Evolutionary conservation across 1,284 basidiomycete genomes (phyloP).

Genomic region (Takashimella tepidaria): DNA sequence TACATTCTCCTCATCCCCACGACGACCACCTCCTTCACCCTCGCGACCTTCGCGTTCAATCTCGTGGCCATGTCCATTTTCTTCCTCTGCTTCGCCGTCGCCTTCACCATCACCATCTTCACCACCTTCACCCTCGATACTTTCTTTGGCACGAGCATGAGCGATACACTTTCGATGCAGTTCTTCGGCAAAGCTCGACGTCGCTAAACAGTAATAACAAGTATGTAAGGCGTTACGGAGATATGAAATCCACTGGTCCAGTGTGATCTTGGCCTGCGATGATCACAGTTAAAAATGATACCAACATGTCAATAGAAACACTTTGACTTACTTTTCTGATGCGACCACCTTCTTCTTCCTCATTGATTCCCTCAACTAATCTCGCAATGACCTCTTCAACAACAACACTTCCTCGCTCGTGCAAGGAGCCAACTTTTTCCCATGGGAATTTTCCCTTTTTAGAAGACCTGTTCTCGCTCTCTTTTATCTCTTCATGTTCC

Average conservation of each 20-base stretch:
- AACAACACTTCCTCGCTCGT: constrained; percentile 37
- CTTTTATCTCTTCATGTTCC: constrained; percentile 6
- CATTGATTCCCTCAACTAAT: constrained; percentile 26
- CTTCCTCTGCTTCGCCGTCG: constrained; percentile 49
- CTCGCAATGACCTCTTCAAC: constrained; percentile 37
- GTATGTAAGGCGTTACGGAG: constrained; percentile 41
- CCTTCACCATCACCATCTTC: constrained; percentile 10
- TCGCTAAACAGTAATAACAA: constrained; percentile 88
- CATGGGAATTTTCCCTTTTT: constrained; percentile 3
- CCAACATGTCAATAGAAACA: no score
- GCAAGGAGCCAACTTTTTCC: constrained; percentile 3
- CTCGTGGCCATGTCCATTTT: constrained; percentile 55
- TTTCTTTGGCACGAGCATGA: constrained; percentile 61
- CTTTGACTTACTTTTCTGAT: constrained; percentile 26
- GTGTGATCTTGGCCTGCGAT: constrained; percentile 39
- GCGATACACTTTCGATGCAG: constrained; percentile 86
- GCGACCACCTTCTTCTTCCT: constrained; percentile 27
- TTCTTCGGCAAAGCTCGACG: constrained; percentile 87
- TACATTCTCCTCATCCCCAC: constrained; percentile 51
- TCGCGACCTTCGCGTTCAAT: constrained; percentile 10
- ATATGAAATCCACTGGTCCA: constrained; percentile 38
- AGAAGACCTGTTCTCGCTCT: constrained; percentile 12
- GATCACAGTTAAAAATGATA: no score
- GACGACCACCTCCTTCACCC: constrained; percentile 4
- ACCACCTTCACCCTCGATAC: constrained; percentile 49